Evolutionary conservation across 1,284 basidiomycete species (phyloP), one percentile per base, ranked within the genome.

Genomic region (Serendipita sp.): DNA sequence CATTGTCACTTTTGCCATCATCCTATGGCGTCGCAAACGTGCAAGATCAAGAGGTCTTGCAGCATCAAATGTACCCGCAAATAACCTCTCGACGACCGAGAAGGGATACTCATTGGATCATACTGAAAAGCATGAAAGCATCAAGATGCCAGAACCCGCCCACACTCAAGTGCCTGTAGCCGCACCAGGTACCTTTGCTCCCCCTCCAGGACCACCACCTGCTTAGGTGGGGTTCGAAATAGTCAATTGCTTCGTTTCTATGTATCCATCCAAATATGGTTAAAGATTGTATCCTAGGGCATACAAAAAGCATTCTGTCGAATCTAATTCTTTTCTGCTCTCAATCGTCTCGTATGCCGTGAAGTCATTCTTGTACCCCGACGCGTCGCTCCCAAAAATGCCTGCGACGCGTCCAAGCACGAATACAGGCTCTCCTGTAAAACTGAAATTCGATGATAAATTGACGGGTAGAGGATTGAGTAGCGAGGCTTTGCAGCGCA

Each of bases 401-500:
- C 29, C 53, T 8, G 10, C 53, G 17, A 30, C 53, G 32, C 53
- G 32, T 34, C 53, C 53, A n/a, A 58, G 53, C 53, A 29, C 34
- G 53, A 58, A 26, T 8, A 58, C 61, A 41, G 60, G 62, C 32
- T 29, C 61, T 32, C 64, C 66, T 61, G 63, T 65, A 44, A 73
- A 71, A 63, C 84, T 94, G 68, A 75, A 77, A 22, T 93, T 92
- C 71, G 79, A 79, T 69, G 91, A 93, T 66, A 88, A 90, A 72
- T 80, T 94, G 60, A 74, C 84, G 41, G 80, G 79, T 38, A 88
- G 87, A 71, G 80, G 82, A 26, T 75, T 83, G 53, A 78, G 84
- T 2, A 87, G 86, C 29, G 88, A 93, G 74, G 80, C 82, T 0
- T 76, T 93, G 32, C 82, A 89, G 68, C 92, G 91, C 77, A 89